A percentile compares a stretch with the other conserved stretches of the same genome.
Evolutionary conservation across 495 filamentous ascomycete genomes (phyloP).

Genomic region (Hypoxylon intermedium): DNA sequence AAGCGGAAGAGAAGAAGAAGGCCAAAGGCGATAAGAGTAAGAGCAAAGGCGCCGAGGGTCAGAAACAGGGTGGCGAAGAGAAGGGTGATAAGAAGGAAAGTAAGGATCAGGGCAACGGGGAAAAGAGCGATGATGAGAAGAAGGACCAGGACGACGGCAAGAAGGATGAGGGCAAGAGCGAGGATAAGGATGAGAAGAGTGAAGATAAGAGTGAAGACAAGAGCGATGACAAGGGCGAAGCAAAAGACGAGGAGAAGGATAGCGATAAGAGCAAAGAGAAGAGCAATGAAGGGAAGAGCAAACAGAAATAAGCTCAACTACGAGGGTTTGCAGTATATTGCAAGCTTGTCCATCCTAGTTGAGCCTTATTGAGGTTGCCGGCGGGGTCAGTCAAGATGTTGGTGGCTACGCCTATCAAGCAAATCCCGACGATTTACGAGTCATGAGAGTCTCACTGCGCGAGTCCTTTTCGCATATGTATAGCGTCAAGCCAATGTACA

Average conservation of each 20-base stretch:
- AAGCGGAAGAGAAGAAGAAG: conserved; percentile 38
- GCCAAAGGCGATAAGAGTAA: background rate
- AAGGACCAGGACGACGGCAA: conserved; percentile 1
- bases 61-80: background rate
- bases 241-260: conserved; percentile 21
- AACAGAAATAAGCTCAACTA: conserved; percentile 20
- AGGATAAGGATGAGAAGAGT: conserved; percentile 5
- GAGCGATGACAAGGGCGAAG: background rate
- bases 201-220: conserved; percentile 9
- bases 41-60: background rate
- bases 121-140: conserved; percentile 4
- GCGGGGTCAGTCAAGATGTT: no score
- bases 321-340: background rate
- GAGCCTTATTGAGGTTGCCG: no score
- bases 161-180: no score
- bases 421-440: no score
- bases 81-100: background rate
- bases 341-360: no score
- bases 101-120: no score
- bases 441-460: no score
- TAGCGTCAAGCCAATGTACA: no score
- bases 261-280: conserved; percentile 17
- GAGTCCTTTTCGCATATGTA: no score
- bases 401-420: no score
- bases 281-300: conserved; percentile 16